These are phyloP conservation scores for Fusarium zealandicum DNA, from an alignment of 2,329 filamentous ascomycete species.

Conservation along the genomic window DNA sequence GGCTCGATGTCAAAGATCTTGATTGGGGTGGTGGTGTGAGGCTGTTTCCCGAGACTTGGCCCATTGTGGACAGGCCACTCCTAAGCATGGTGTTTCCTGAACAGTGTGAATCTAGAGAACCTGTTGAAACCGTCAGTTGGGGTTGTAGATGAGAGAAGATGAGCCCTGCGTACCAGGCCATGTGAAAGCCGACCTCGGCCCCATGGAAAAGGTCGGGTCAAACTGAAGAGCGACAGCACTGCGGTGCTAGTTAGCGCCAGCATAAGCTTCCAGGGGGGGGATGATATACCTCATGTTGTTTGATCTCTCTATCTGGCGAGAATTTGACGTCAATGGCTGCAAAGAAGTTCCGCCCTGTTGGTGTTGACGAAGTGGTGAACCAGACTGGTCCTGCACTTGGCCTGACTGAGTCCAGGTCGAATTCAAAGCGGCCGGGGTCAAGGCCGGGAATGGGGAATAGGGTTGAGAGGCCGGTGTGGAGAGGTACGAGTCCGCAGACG, in stretches of 20 bases:
- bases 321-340: slow-evolving; percentile 22
- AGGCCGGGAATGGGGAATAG: slow-evolving; percentile 37
- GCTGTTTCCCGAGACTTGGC: slow-evolving; percentile 57
- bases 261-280: background rate
- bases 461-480: slow-evolving; percentile 36
- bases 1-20: slow-evolving; percentile 64
- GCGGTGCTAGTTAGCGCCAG: slow-evolving; percentile 21
- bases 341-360: slow-evolving; percentile 16
- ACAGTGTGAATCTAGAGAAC: slow-evolving; percentile 47
- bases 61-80: slow-evolving; percentile 57
- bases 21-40: slow-evolving; percentile 58
- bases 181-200: slow-evolving; percentile 56
- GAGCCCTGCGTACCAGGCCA: slow-evolving; percentile 55
- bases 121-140: slow-evolving; percentile 25
- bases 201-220: slow-evolving; percentile 61
- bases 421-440: slow-evolving; percentile 31
- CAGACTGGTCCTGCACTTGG: slow-evolving; percentile 28
- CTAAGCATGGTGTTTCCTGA: slow-evolving; percentile 49
- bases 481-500: slow-evolving; percentile 37
- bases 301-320: slow-evolving; percentile 23
- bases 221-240: slow-evolving; percentile 61
- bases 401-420: slow-evolving; percentile 36
- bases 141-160: background rate
- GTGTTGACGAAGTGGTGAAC: slow-evolving; percentile 27
- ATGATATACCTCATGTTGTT: slow-evolving; percentile 37